Evolutionary conservation across 352 stramenopile genomes (phyloP).

Genomic region (Elongisporangium prolatum): DNA sequence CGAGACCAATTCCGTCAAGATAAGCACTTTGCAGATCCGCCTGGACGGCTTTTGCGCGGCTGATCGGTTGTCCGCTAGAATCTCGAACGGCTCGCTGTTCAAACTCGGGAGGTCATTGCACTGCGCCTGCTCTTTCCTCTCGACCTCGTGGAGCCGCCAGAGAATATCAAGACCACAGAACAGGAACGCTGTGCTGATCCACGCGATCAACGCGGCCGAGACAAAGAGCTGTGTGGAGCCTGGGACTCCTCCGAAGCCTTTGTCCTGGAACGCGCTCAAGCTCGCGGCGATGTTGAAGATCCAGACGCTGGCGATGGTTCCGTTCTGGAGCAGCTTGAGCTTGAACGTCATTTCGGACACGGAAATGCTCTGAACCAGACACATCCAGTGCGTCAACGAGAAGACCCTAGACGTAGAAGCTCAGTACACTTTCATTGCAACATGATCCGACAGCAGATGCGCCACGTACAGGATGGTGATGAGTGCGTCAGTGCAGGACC

Average conservation of each 20-base stretch:
- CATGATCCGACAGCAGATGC: no score
- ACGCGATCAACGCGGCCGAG: slow-evolving; percentile 13
- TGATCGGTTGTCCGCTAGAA: not conserved
- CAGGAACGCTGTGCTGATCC: slow-evolving; percentile 20
- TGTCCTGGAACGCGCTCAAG: slow-evolving; percentile 26
- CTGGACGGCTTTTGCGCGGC: not conserved
- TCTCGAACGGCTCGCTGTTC: not conserved
- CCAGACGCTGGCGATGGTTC: slow-evolving; percentile 27
- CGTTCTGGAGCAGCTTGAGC: slow-evolving; percentile 26
- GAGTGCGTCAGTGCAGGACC: slow-evolving; percentile 56
- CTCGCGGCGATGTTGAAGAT: slow-evolving; percentile 25
- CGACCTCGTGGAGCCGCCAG: slow-evolving; percentile 20
- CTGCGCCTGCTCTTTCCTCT: not conserved
- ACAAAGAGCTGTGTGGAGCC: slow-evolving; percentile 22
- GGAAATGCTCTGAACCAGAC: slow-evolving; percentile 42
- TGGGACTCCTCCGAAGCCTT: slow-evolving; percentile 22
- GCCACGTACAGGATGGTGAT: slow-evolving; percentile 49
- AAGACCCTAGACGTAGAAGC: slow-evolving; percentile 44
- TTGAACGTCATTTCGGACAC: slow-evolving; percentile 15
- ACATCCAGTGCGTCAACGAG: slow-evolving; percentile 49
- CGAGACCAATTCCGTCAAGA: not conserved
- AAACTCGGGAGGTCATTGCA: not conserved
- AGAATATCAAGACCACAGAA: slow-evolving; percentile 25
- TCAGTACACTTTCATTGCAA: no score
- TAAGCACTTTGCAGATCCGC: not conserved